Evolutionary conservation across 306 rosid genomes (phyloP), one percentile per base, ranked within the genome.

Genomic region (Styphnolobium japonicum): DNA sequence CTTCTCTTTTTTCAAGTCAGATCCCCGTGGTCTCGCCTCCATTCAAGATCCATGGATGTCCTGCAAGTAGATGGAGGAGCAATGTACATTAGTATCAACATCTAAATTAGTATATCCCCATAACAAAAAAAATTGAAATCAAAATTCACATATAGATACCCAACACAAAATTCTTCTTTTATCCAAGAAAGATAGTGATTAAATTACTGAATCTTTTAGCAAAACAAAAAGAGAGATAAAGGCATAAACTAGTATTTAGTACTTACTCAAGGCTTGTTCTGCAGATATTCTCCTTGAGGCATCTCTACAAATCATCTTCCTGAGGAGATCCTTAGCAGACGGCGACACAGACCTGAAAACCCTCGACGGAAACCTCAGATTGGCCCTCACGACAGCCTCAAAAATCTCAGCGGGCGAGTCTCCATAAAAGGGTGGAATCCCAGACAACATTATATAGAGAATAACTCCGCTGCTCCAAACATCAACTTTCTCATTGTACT

Each of bases 1-100:
- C 42, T 52, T 33, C 15, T 25, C 19, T 19, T 9, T 39, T 25
- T 61, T 82, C 53, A 76, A 52, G 23, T 5, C 23, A 42, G 21
- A 63, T 71, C 81, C 40, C 67, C 11, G 9, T 9, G 15, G 61
- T 65, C 60, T 79, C 89, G 71, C 94, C 94, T 43, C 91, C 93
- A 69, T 80, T 87, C 62, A 87, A 16, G 46, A 93, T 91, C 98
- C 98, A 93, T 2, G 97, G 95, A 49, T 93, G 98, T 64, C 92
- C 94, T 93, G 85, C 25, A 79, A 76, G 3, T 29, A 34, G 1
- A 80, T 15, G 31, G 0, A 3, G 23, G 10, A 16, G 0, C 4
- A 58, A 52, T 9, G 22, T 36, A 7, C 77, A 72, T 84, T 18
- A 86, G 49, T 12, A 34, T 2, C 18, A 10, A n/a, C 29, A 36